These are phyloP conservation scores for Cytospora leucostoma DNA, from an alignment of 2,329 filamentous ascomycete genomes.

Conservation along the genomic window DNA sequence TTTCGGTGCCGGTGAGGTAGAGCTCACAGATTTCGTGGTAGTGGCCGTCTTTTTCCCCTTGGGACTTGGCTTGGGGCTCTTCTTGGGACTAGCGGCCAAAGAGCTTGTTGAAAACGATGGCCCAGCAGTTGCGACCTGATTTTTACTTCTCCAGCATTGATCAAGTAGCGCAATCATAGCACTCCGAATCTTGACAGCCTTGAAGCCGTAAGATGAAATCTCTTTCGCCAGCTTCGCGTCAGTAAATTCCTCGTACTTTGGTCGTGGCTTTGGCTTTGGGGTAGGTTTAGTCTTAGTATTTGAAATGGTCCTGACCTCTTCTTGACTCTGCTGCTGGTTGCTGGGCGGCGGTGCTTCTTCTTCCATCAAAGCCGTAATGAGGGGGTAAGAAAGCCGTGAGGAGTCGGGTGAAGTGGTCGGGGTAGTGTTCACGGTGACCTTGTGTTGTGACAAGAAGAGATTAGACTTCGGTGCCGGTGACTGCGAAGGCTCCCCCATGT, in stretches of 20 bases:
- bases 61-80: background rate
- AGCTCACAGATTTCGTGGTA: background rate
- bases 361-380: slow-evolving; percentile 19
- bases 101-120: slow-evolving; percentile 30
- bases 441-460: slow-evolving; percentile 29
- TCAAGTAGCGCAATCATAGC: slow-evolving; percentile 71
- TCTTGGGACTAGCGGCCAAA: slow-evolving; percentile 9
- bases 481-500: background rate
- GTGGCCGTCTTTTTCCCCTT: slow-evolving; percentile 28
- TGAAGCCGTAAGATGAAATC: slow-evolving; percentile 69
- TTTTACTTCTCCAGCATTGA: slow-evolving; percentile 69
- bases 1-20: slow-evolving; percentile 15
- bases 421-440: slow-evolving; percentile 17
- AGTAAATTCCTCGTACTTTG: slow-evolving; percentile 63
- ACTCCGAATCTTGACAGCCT: slow-evolving; percentile 65
- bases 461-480: slow-evolving; percentile 25
- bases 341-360: slow-evolving; percentile 36
- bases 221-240: slow-evolving; percentile 64
- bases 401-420: background rate
- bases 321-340: slow-evolving; percentile 36
- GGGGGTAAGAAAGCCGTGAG: background rate
- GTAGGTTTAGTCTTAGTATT: slow-evolving; percentile 7
- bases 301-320: slow-evolving; percentile 27
- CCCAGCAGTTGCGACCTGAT: slow-evolving; percentile 31
- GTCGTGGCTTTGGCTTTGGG: slow-evolving; percentile 38